A percentile compares a stretch with the other conserved stretches of the same genome.
phyloP scores from a whole-genome alignment of 345 rosid species.

The Gossypium longicalyx region DNA sequence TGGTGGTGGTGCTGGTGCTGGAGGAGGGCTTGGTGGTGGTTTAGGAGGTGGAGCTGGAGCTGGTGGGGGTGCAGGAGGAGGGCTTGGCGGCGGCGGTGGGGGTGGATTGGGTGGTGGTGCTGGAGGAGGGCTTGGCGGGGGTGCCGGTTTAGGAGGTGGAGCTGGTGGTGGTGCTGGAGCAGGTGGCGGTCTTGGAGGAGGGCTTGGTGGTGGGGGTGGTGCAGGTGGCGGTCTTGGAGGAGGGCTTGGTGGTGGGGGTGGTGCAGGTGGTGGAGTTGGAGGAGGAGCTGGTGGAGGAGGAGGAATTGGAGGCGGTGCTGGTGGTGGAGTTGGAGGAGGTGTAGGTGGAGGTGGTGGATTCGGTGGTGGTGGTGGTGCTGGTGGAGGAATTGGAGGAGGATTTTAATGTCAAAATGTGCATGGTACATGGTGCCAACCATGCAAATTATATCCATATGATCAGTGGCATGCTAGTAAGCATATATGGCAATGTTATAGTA shows the following conservation, averaged over 20 bases:
- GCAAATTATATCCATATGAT: background rate
- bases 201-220: background rate
- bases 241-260: background rate
- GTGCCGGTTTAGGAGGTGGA: constrained; percentile 6
- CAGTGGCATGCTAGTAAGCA: background rate
- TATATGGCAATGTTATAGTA: background rate
- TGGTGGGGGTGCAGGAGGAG: constrained; percentile 12
- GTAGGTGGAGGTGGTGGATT: constrained; percentile 17
- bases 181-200: background rate
- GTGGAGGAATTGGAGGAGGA: constrained; percentile 17
- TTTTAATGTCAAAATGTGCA: background rate
- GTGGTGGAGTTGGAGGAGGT: background rate
- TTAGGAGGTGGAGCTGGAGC: constrained; percentile 11
- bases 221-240: background rate
- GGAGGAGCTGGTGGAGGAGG: background rate
- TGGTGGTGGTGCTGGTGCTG: background rate
- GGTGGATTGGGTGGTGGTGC: background rate
- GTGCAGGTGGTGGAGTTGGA: constrained; percentile 5
- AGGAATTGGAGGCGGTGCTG: constrained; percentile 11
- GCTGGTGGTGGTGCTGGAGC: background rate
- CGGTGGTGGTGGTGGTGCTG: constrained; percentile 9
- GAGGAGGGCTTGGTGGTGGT: constrained; percentile 17
- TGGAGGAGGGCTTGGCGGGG: constrained; percentile 8
- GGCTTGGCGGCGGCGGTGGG: background rate
- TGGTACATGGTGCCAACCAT: background rate